Evolutionary conservation across 257 asterid species (phyloP).

Genomic region (Phtheirospermum japonicum): DNA sequence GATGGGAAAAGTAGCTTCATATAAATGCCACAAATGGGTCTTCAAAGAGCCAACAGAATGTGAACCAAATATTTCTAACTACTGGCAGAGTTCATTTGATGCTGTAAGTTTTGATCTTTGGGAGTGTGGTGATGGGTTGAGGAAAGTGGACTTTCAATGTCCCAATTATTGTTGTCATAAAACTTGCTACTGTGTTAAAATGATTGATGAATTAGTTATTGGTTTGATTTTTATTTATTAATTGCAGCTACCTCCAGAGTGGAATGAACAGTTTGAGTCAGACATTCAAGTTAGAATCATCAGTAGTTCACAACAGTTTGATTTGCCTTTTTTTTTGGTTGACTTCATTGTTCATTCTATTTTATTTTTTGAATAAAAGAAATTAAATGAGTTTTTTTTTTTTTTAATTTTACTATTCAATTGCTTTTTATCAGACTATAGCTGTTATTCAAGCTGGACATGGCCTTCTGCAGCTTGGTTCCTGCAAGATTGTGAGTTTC

Average conservation of each 20-base stretch:
- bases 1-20: conserved; percentile 99
- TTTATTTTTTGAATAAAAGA: too few species aligned
- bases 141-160: conserved; percentile 35
- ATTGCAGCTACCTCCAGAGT: conserved; percentile 90
- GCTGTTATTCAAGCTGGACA: too few species aligned
- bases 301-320: neutral
- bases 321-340: neutral
- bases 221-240: conserved; percentile 33
- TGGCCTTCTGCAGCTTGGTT: too few species aligned
- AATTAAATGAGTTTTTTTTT: too few species aligned
- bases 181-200: conserved; percentile 21
- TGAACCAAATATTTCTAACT: conserved; percentile 94
- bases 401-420: neutral
- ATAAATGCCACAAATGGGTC: conserved; percentile 99
- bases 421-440: conserved; percentile 31
- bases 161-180: conserved; percentile 42
- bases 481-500: too few species aligned
- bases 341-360: too few species aligned
- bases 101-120: conserved; percentile 72
- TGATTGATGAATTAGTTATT: conserved; percentile 32
- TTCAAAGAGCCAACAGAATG: conserved; percentile 97
- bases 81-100: conserved; percentile 99
- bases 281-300: conserved; percentile 83
- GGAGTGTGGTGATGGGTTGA: too few species aligned
- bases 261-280: conserved; percentile 98